Conservation (phyloP, 2,329 filamentous ascomycete genomes). For the Penicillium sp. region DNA sequence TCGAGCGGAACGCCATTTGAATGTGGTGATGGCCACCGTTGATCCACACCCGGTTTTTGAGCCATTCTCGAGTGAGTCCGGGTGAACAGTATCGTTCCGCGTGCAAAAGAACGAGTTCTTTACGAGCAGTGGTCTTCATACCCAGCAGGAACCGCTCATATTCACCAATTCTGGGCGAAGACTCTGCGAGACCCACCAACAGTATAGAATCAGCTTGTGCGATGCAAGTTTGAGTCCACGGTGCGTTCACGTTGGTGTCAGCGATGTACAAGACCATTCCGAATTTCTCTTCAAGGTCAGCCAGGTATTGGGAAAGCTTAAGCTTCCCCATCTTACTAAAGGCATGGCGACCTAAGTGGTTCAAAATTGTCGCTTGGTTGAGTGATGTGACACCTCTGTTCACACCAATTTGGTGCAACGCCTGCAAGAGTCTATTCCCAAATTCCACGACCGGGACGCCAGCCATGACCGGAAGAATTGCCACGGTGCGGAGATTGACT, state of each 20-base stretch:
- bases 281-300: conserved; percentile 95
- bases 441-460: conserved; percentile 96
- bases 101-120: conserved; percentile 86
- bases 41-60: conserved; percentile 93
- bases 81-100: conserved; percentile 81
- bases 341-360: conserved; percentile 90
- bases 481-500: conserved; percentile 87
- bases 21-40: conserved; percentile 97
- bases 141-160: conserved; percentile 95
- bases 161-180: conserved; percentile 85
- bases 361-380: conserved; percentile 89
- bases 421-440: conserved; percentile 80
- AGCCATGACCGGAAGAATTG: conserved; percentile 82
- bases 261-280: conserved; percentile 93
- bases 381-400: conserved; percentile 86
- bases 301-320: conserved; percentile 91
- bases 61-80: conserved; percentile 82
- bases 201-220: conserved; percentile 95
- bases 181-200: conserved; percentile 85
- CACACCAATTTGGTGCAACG: conserved; percentile 82
- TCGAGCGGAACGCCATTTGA: conserved; percentile 84
- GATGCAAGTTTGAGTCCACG: conserved; percentile 98
- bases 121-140: conserved; percentile 94
- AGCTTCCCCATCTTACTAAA: conserved; percentile 98
- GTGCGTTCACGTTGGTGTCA: conserved; percentile 93